Base-by-base conservation (phyloP, 2,329 filamentous ascomycete species). In the Fusarium tanahbumbuense region DNA sequence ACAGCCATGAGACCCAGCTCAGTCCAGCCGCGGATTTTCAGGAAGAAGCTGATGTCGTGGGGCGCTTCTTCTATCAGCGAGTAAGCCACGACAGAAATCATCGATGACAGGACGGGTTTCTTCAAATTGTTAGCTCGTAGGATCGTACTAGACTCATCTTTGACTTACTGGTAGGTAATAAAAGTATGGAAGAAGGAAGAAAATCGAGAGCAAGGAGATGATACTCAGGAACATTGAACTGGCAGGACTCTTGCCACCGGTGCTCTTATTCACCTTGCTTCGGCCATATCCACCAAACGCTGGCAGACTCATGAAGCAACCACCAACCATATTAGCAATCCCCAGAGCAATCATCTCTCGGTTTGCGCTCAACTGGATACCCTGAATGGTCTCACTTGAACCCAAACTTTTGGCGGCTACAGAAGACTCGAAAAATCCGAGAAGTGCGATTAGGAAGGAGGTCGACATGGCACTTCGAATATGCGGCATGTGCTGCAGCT, bases 351-450 rank as follows among this genome's bases (percentile, higher is more conserved):
- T 93, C 71, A 99, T 89, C 78, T 99, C 96, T 49, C 96, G 87
- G 78, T 99, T 99, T 2, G 96, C 89, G 77, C 94, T 97, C 44
- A 98, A 85, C 55, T 92, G 88, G 77, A 98, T 93, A 32, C 90
- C 92, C 64, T 92, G 88, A 32, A 98, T 91, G 12, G 88, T 88
- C 68, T 91, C 88, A 53, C 84, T 84, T 44, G 88, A 88, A 9
- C 92, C 92, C 5, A 99, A 83, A 67, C 93, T 95, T 81, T 98
- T 98, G 37, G 96, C 96, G 2, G 96, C 96, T 15, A 99, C 94
- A 0, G 94, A 97, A 5, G 93, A 97, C 80, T 99, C 96, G 75
- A 99, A 99, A 81, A 99, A 99, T n/a, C 96, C 96, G 0, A 99
- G 89, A 25, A 99, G 85, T 1, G 94, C 93, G 70, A 99, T 97